Conservation (phyloP, 2,329 filamentous ascomycete genomes). For the Coniella lustricola region DNA sequence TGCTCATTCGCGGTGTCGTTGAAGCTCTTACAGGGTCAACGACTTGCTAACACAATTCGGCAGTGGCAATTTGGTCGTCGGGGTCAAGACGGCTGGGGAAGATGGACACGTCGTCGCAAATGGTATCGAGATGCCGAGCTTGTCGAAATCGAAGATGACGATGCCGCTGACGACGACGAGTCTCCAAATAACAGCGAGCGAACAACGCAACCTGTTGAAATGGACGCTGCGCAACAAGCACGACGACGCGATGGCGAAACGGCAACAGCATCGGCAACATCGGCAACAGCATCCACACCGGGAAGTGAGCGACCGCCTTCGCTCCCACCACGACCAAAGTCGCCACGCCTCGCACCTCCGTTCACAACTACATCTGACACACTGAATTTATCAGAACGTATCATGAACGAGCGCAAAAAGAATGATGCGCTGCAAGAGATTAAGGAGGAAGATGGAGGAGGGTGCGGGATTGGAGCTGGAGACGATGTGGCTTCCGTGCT, state of each 20-base stretch:
- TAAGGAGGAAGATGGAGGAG: slow-evolving; percentile 8
- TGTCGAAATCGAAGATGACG: slow-evolving; percentile 56
- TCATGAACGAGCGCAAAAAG: slow-evolving; percentile 5
- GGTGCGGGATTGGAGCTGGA: slow-evolving; percentile 9
- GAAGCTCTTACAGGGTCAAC: no score
- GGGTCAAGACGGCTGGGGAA: slow-evolving; percentile 83
- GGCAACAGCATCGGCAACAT: slow-evolving; percentile 15
- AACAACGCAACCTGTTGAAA: no score
- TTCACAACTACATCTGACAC: slow-evolving; percentile 7
- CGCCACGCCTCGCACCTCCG: slow-evolving; percentile 3
- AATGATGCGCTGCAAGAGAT: slow-evolving; percentile 16
- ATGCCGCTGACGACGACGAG: slow-evolving; percentile 15
- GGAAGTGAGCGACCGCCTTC: slow-evolving; percentile 19
- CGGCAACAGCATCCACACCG: slow-evolving; percentile 12
- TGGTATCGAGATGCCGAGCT: slow-evolving; percentile 97
- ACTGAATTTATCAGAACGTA: slow-evolving; percentile 4
- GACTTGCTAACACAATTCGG: neutral
- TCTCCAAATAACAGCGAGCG: no score
- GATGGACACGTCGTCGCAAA: slow-evolving; percentile 87
- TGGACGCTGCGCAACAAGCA: no score
- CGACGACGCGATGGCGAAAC: slow-evolving; percentile 22
- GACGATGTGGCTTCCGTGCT: slow-evolving; percentile 39
- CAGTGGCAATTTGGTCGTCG: slow-evolving; percentile 86
- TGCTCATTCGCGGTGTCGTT: neutral
- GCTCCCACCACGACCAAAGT: slow-evolving; percentile 11